phyloP scores from a whole-genome alignment of 352 stramenopile species.

The Pythium apleroticum region DNA sequence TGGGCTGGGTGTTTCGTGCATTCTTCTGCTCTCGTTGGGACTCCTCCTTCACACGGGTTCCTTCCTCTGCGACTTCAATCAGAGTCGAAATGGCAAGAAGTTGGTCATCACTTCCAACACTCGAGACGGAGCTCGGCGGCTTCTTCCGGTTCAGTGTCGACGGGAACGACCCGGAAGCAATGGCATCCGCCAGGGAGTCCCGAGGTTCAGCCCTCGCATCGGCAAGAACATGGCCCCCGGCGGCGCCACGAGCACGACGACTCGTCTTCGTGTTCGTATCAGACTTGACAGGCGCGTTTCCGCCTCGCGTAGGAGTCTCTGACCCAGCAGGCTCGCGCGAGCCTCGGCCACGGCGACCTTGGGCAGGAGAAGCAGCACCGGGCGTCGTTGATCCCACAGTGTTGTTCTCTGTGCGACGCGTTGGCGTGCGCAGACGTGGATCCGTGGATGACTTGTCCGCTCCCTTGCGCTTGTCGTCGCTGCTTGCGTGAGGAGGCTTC shows the following conservation, averaged over 20 bases:
- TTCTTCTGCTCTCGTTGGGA: slow-evolving; percentile 16
- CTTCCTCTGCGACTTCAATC: slow-evolving; percentile 1
- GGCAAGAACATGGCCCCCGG: not conserved
- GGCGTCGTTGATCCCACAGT: not conserved
- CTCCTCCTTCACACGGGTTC: slow-evolving; percentile 11
- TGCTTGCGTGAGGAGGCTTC: slow-evolving; percentile 1
- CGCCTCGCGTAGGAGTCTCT: slow-evolving; percentile 1
- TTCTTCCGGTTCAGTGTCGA: slow-evolving; percentile 23
- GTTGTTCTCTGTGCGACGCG: slow-evolving; percentile 12
- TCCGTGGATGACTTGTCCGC: slow-evolving; percentile 1
- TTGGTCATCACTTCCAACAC: slow-evolving; percentile 31
- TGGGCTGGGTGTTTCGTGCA: not conserved
- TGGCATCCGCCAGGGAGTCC: not conserved
- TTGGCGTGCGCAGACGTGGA: slow-evolving; percentile 6
- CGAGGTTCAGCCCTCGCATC: not conserved
- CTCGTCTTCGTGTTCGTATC: not conserved
- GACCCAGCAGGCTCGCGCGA: not conserved
- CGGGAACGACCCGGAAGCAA: not conserved
- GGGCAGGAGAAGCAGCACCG: slow-evolving; percentile 1
- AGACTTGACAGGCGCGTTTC: not conserved
- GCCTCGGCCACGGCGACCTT: slow-evolving; percentile 13
- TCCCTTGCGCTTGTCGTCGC: slow-evolving; percentile 20
- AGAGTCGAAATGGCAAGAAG: slow-evolving; percentile 3
- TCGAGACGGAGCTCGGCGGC: slow-evolving; percentile 34
- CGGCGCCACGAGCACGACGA: slow-evolving; percentile 8